Evolutionary conservation across 148 eudicot species (phyloP), one percentile per base, ranked within the genome.

Genomic region (Chenopodium berlandieri): DNA sequence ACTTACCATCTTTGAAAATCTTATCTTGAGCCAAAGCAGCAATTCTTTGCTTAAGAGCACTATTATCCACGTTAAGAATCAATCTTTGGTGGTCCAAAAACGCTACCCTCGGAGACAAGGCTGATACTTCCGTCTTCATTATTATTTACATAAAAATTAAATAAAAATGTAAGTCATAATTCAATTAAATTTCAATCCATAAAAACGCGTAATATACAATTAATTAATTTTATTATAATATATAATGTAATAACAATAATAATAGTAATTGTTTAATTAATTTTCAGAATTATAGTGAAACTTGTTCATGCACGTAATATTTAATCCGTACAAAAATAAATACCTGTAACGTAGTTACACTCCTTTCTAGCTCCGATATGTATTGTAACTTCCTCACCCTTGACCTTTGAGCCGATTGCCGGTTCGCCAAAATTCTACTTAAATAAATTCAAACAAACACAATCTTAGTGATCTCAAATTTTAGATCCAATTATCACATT

Each of bases 331-430:
- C 27, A 3, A 27, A 50, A 9, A 50, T 50, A 3, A 1, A 22
- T 85, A 93, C 98, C 94, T 95, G 97, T 76, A 95, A 87, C 37
- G 97, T 80, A 58, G 97, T 89, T 50, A 95, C 97, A 79, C 92
- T 94, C 48, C 99, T 88, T 75, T 96, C 98, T 22, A 96, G 90
- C 85, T 96, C 99, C 34, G 98, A 96, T 81, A 96, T 92, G 90
- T 96, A 96, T 80, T 96, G 99, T 67, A 96, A 80, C 75, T 96
- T 96, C 71, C 98, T 90, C 85, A 96, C 98, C 81, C 99, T 87
- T 66, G 99, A 96, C 48, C 99, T 86, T 81, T 96, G 99, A 11
- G 99, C 99, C 11, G 99, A 96, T 88, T 96, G 98, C 52, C 99
- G 89, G 27, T 96, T 96, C 1, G 99, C 99, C 85, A 96, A 84